Evolutionary conservation across 2,329 filamentous ascomycete species (phyloP).

Genomic region (Colletotrichum sp.): DNA sequence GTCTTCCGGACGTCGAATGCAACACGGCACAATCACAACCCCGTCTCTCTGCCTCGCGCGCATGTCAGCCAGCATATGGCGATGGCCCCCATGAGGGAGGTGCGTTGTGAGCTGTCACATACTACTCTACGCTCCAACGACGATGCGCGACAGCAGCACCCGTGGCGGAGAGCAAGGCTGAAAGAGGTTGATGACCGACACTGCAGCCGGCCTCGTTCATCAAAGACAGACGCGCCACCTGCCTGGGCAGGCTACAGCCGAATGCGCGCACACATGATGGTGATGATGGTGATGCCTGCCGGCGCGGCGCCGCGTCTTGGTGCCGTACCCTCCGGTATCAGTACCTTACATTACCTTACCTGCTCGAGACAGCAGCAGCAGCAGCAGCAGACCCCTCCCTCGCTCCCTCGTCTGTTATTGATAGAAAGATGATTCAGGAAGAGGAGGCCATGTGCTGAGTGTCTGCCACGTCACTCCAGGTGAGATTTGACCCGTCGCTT

Average conservation of each 20-base stretch:
- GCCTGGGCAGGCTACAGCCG: neutral
- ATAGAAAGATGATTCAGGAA: neutral
- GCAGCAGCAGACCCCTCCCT: neutral
- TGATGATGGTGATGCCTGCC: neutral
- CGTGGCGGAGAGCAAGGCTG: neutral
- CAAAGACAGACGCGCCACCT: neutral
- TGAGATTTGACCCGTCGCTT: constrained; percentile 20
- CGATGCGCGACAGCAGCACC: neutral
- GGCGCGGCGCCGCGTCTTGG: neutral
- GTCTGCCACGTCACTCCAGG: constrained; percentile 15
- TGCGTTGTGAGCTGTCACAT: constrained; percentile 16
- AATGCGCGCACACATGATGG: neutral
- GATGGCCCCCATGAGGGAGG: neutral
- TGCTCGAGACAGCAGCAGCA: neutral
- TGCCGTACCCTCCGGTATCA: constrained; percentile 8
- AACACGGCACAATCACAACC: neutral
- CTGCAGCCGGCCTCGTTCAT: neutral
- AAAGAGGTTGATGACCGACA: neutral
- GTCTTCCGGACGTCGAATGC: neutral
- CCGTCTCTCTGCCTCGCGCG: neutral
- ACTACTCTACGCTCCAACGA: neutral
- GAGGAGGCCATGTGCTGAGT: neutral
- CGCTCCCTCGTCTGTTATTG: neutral
- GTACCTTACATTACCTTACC: neutral
- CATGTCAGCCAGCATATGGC: constrained; percentile 10